phyloP scores from a whole-genome alignment of 2,329 filamentous ascomycete species.

The Amauroascus verrucosus region DNA sequence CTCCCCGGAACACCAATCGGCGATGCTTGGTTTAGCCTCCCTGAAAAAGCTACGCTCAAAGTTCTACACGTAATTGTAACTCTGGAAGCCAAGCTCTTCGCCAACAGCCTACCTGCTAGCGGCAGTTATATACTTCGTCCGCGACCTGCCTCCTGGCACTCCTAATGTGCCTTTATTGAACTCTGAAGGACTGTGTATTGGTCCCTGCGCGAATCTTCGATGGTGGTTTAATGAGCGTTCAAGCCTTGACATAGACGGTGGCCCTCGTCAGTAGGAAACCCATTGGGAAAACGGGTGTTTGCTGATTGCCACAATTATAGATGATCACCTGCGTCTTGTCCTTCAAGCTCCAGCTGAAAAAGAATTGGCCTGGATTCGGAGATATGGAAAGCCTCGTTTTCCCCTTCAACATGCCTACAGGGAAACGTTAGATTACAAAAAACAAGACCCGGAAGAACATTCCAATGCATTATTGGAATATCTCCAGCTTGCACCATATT shows the following conservation, averaged over 20 bases:
- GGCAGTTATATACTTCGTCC: slow-evolving; percentile 23
- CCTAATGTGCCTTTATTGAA: background rate
- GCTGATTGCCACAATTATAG: no score
- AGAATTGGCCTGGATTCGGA: slow-evolving; percentile 17
- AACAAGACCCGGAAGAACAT: slow-evolving; percentile 16
- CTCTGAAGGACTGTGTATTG: background rate
- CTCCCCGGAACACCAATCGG: slow-evolving; percentile 1
- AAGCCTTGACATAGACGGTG: no score
- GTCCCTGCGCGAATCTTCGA: background rate
- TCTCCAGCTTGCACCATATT: slow-evolving; percentile 5
- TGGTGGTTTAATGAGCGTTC: no score
- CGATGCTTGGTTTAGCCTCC: background rate
- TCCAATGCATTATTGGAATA: slow-evolving; percentile 14
- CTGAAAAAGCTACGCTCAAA: slow-evolving; percentile 11
- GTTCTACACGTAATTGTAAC: slow-evolving; percentile 22
- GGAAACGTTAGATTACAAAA: slow-evolving; percentile 15
- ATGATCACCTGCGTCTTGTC: background rate
- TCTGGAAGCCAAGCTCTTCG: slow-evolving; percentile 20
- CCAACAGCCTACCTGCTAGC: slow-evolving; percentile 27
- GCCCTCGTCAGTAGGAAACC: no score
- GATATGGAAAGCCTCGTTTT: slow-evolving; percentile 16
- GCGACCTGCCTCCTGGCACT: background rate
- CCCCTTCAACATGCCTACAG: slow-evolving; percentile 19
- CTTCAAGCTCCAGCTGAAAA: slow-evolving; percentile 11
- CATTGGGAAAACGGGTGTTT: no score